phyloP scores from a whole-genome alignment of 305 asterid species.

The Fraxinus greggii region DNA sequence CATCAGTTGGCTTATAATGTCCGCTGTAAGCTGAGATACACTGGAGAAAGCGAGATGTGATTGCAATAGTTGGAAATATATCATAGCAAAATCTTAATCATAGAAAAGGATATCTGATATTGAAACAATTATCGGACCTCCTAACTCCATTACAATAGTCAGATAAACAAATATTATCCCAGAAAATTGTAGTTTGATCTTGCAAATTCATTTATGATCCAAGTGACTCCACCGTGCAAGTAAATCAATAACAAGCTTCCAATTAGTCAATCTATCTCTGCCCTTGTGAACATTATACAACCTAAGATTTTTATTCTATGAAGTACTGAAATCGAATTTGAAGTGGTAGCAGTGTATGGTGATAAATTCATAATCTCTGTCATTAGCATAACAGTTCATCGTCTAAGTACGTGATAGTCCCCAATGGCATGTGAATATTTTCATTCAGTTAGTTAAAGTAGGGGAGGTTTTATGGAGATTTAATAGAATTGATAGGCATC shows the following conservation, averaged over 20 bases:
- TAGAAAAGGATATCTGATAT: not conserved
- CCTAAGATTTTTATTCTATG: not conserved
- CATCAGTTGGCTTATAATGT: constrained; percentile 88
- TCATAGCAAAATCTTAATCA: constrained; percentile 7
- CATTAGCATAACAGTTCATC: not conserved
- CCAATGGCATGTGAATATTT: no score
- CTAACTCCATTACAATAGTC: not conserved
- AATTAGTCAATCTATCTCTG: not conserved
- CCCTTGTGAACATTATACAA: not conserved
- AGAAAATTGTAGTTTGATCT: not conserved
- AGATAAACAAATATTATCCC: not conserved
- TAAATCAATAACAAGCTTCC: not conserved
- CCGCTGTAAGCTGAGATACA: constrained; percentile 74
- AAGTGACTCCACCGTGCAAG: not conserved
- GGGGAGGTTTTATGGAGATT: not conserved
- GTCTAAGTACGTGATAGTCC: not conserved
- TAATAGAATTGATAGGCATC: not conserved
- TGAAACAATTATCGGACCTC: not conserved
- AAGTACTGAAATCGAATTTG: not conserved
- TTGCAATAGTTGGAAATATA: constrained; percentile 9
- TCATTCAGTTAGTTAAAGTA: no score
- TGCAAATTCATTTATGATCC: constrained; percentile 1
- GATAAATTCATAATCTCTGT: not conserved
- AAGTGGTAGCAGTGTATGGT: not conserved
- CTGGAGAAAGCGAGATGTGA: constrained; percentile 26